A percentile compares a stretch with the other conserved stretches of the same genome.
These are phyloP conservation scores for Hyphopichia homilentoma DNA, from an alignment of 805 yeast genomes.

Conservation along the genomic window DNA sequence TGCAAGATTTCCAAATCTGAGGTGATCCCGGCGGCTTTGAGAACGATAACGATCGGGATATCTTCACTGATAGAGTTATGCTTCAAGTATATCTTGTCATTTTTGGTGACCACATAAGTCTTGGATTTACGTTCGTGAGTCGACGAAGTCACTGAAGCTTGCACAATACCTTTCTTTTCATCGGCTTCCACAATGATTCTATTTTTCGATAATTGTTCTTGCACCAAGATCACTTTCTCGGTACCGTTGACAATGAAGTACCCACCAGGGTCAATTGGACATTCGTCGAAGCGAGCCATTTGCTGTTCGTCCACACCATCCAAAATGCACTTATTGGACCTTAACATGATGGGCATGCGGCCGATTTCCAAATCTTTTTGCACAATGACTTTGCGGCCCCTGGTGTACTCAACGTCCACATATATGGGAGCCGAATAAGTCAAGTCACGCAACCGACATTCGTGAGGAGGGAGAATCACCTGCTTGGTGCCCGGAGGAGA, in stretches of 20 bases:
- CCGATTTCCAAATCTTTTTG: constrained; percentile 92
- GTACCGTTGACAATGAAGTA: constrained; percentile 97
- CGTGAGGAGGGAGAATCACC: constrained; percentile 81
- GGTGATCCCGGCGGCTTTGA: constrained; percentile 92
- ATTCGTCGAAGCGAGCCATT: constrained; percentile 88
- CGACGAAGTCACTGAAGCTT: constrained; percentile 96
- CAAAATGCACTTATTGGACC: constrained; percentile 87
- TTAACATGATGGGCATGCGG: constrained; percentile 97
- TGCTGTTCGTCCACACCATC: constrained; percentile 71
- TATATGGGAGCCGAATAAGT: constrained; percentile 93
- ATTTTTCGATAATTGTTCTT: constrained; percentile 94
- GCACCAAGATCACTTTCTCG: constrained; percentile 93
- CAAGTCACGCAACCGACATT: constrained; percentile 89
- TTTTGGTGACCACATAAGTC: constrained; percentile 91
- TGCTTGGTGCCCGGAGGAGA: constrained; percentile 49
- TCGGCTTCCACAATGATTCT: constrained; percentile 98
- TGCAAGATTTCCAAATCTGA: constrained; percentile 93
- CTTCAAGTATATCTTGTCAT: constrained; percentile 82
- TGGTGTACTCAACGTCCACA: constrained; percentile 95
- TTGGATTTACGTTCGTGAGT: constrained; percentile 98
- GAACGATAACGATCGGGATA: constrained; percentile 85
- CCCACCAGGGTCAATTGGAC: constrained; percentile 99
- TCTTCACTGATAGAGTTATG: constrained; percentile 96
- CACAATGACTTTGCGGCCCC: constrained; percentile 89
- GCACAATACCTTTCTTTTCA: constrained; percentile 88